Evolutionary conservation across 805 yeast genomes (phyloP).

Genomic region (Saccharomycopsis amapae): DNA sequence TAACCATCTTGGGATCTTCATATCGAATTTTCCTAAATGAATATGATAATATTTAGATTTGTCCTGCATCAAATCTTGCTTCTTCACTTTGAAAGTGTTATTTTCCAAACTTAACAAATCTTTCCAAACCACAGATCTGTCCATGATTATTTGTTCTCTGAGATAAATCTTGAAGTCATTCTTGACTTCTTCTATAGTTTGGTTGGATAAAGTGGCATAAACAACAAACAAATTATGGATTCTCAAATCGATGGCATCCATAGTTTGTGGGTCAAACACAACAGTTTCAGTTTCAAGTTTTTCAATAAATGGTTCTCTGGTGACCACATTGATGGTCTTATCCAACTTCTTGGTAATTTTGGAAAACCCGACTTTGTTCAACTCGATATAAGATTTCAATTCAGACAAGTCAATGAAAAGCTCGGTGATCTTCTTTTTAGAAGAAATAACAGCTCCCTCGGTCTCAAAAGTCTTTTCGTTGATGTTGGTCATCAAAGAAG

Average conservation of each 20-base stretch:
- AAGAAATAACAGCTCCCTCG: not conserved
- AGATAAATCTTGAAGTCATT: constrained; percentile 46
- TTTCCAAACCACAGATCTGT: constrained; percentile 90
- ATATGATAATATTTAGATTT: constrained; percentile 5
- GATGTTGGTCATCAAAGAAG: constrained; percentile 5
- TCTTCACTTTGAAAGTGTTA: constrained; percentile 4
- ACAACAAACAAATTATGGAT: constrained; percentile 28
- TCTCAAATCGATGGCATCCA: constrained; percentile 29
- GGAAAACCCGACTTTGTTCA: constrained; percentile 82
- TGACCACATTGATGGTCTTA: constrained; percentile 51
- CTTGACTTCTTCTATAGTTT: constrained; percentile 36
- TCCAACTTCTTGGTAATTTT: constrained; percentile 91
- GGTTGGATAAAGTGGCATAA: constrained; percentile 27
- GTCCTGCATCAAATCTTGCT: not conserved
- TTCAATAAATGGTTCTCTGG: constrained; percentile 2
- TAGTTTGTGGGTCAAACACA: constrained; percentile 31
- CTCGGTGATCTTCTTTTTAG: constrained; percentile 56
- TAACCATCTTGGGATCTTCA: constrained; percentile 5
- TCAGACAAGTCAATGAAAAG: constrained; percentile 74
- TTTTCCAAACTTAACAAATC: constrained; percentile 4
- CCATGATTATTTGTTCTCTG: constrained; percentile 95
- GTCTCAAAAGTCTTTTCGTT: not conserved
- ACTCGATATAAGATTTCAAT: constrained; percentile 71
- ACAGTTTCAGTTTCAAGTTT: constrained; percentile 28
- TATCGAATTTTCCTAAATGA: not conserved